Evolutionary conservation across 2,329 filamentous ascomycete species (phyloP), one percentile per base, ranked within the genome.

Genomic region (Sclerotinia trifoliorum): DNA sequence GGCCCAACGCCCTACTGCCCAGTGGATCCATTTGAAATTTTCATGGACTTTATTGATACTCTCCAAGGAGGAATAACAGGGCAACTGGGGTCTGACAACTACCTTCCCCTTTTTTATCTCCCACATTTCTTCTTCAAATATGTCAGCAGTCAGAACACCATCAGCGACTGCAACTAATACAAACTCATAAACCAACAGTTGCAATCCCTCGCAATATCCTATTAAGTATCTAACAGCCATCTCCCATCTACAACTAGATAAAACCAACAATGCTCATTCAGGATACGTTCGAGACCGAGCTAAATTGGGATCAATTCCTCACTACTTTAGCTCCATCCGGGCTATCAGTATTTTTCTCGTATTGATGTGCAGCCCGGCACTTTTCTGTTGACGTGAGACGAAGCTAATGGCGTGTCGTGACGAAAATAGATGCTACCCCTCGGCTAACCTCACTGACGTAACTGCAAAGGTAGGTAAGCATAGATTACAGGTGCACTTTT

Each of bases 271-370:
- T 21, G 1, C 17, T 17, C 24, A 32, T 8, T 46, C 1, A 21
- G 44, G 32, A 8, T 29, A 4, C 1, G 0, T 10, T 32, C 10
- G 3, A 13, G 19, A 15, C 11, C 0, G 1, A 35, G 29, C 19
- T 2, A 5, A 19, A 5, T 17, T 3, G 5, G 0, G 1, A 17
- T 21, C 26, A 19, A 49, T 35, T 35, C 24, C 26, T 61, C 26
- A 35, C 13, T 35, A 5, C 19, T 49, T 49, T 2, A 35, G 3
- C 13, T n/a, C 1, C 2, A 6, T 1, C 1, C 13, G n/a, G 13
- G 1, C 11, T 2, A 24, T 48, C 26, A 11, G 19, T 48, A 5
- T 3, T 8, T 2, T 8, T 24, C 1, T 32, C 44, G 19, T 48
- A 24, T 57, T 19, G 13, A 35, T 35, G 32, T 29, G 29, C 19